Evolutionary conservation across 352 stramenopile species (phyloP), one percentile per base, ranked within the genome.

Genomic region (Globisporangium sylvaticum): DNA sequence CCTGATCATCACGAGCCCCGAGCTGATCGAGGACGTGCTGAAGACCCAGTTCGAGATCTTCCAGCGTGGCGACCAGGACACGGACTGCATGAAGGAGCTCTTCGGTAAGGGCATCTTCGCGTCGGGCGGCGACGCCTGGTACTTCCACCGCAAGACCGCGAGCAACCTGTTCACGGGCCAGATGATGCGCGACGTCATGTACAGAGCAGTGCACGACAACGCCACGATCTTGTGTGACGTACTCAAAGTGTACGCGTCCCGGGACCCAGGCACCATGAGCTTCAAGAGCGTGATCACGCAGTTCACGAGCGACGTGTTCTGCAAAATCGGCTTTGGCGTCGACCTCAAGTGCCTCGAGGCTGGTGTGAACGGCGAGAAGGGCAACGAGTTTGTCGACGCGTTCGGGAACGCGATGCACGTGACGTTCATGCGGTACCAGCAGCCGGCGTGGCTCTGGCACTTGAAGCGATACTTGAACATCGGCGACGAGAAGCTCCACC

Each of bases 221-320:
- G n/a, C n/a, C n/a, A n/a, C n/a, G 52, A 65, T 24, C 34, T 14
- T 63, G 1, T 50, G 44, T 4, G 4, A 18, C 3, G 15, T 18
- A 2, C 25, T 63, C 5, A 25, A 20, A 3, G 24, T 39, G 24
- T 55, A 42, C 58, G 7, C 39, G 37, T 27, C 58, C 3, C 22
- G 32, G 24, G n/a, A 32, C 10, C 22, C 15, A 42, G 34, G 12
- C 12, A 5, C 32, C 10, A 63, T 34, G 56, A 50, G 32, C 25
- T 27, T 22, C 62, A 83, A 85, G 56, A 69, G 64, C 12, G 70
- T 88, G 4, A 70, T 89, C 24, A 69, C 75, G 25, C 71, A 80
- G 39, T 84, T 90, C 65, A 90, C 85, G 14, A 81, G 87, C 67
- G 85, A 94, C 58, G 76, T 87, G 39, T 91, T 94, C 69, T 81